Evolutionary conservation across 192 early-diverging fungal species (phyloP), one percentile per base, ranked within the genome.

Genomic region (Gamsiella multidivaricata): DNA sequence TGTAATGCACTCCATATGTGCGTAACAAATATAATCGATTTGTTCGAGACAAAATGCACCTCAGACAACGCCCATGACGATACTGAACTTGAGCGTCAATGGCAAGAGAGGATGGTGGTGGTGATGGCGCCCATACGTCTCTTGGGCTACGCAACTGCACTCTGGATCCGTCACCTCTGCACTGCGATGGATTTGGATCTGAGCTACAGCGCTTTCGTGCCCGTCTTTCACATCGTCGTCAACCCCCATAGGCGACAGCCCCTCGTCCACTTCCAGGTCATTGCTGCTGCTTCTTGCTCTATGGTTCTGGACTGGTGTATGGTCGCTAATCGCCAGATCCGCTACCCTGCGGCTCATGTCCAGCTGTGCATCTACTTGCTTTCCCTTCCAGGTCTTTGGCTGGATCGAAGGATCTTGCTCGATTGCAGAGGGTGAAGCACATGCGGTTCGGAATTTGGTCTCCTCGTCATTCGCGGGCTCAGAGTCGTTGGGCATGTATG

Each of bases 21-120:
- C n/a, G n/a, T n/a, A n/a, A 39, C 37, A 12, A 39, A 39, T 39
- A 47, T 5, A 47, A 47, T 7, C 9, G 5, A 47, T 20, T 52
- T 14, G 7, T 41, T 41, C 39, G 39, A 41, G n/a, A n/a, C n/a
- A n/a, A n/a, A n/a, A n/a, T n/a, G n/a, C n/a, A n/a, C n/a, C n/a
- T 74, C 41, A 74, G 8, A 74, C 25, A 66, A 66, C 63, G 8
- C 71, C 71, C 71, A 74, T 65, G 6, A 67, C 73, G 43, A 76
- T 56, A 22, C 73, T 68, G 23, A 76, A 49, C 53, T 67, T 61
- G 36, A 76, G 59, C 7, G 51, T 45, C 0, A 12, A 2, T 10
- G 51, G 45, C 17, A 26, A 15, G 14, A 7, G 14, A 15, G 26
- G 17, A 31, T 61, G 63, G 18, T 67, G 58, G 29, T 76, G 73